Conservation (phyloP, 2,329 filamentous ascomycete species). For the Epichloe coenophiala region DNA sequence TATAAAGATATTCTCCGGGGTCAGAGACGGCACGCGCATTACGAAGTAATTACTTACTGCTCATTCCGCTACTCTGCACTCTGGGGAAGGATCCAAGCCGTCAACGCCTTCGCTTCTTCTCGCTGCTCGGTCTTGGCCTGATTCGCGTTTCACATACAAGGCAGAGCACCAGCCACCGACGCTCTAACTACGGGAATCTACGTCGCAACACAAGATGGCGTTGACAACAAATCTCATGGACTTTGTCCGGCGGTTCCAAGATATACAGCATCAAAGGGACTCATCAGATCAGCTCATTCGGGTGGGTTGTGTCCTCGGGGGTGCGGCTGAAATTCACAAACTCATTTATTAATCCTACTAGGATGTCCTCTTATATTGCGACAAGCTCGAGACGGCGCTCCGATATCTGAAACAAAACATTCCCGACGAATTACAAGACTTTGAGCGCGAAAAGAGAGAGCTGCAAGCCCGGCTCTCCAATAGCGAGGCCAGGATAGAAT, state of each 20-base stretch:
- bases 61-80: too few relatives aligned
- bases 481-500: slow-evolving; percentile 22
- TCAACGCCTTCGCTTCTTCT: too few relatives aligned
- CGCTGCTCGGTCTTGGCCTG: too few relatives aligned
- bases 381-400: slow-evolving; percentile 29
- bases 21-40: too few relatives aligned
- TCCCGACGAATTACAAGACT: slow-evolving; percentile 26
- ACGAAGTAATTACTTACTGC: too few relatives aligned
- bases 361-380: slow-evolving; percentile 21
- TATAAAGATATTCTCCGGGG: too few relatives aligned
- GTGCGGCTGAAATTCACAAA: not conserved
- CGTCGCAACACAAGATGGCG: slow-evolving; percentile 9
- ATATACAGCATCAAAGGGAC: slow-evolving; percentile 27
- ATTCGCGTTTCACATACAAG: not conserved
- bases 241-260: slow-evolving; percentile 34
- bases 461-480: slow-evolving; percentile 33
- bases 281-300: slow-evolving; percentile 32
- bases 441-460: slow-evolving; percentile 37
- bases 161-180: not conserved
- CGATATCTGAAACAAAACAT: slow-evolving; percentile 31
- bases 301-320: slow-evolving; percentile 15
- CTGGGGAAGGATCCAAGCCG: too few relatives aligned
- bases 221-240: slow-evolving; percentile 22
- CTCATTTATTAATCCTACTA: slow-evolving; percentile 4
- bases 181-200: not conserved